phyloP scores from a whole-genome alignment of 2,329 filamentous ascomycete genomes.

The Aschersonia sp. region DNA sequence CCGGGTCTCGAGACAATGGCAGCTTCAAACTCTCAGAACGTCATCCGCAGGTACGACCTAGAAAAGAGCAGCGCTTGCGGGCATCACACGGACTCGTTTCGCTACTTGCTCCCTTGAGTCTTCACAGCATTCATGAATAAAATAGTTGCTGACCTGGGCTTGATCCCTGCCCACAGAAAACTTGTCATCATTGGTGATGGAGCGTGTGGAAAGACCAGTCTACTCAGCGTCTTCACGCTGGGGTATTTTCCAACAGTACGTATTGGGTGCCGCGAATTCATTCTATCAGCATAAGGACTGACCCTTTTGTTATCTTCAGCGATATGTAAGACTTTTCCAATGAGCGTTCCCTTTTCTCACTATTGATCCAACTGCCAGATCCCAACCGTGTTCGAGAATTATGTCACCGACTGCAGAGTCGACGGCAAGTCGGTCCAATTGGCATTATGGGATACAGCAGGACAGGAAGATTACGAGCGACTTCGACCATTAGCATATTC shows the following conservation, averaged over 20 bases:
- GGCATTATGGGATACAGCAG: slow-evolving; percentile 97
- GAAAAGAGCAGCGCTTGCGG: background rate
- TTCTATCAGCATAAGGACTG: slow-evolving; percentile 8
- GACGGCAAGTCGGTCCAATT: slow-evolving; percentile 98
- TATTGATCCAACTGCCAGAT: slow-evolving; percentile 34
- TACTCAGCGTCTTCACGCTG: slow-evolving; percentile 92
- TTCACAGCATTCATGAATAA: background rate
- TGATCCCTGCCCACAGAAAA: slow-evolving; percentile 44
- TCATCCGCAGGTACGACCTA: slow-evolving; percentile 48
- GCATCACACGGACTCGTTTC: too few relatives aligned
- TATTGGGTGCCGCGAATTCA: slow-evolving; percentile 11
- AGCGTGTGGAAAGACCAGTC: slow-evolving; percentile 94
- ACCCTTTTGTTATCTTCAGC: slow-evolving; percentile 23
- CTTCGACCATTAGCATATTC: slow-evolving; percentile 89
- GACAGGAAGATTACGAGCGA: slow-evolving; percentile 96
- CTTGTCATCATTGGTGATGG: slow-evolving; percentile 94
- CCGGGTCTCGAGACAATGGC: slow-evolving; percentile 20
- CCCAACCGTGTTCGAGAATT: slow-evolving; percentile 97
- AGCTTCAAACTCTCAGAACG: slow-evolving; percentile 33
- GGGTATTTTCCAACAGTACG: slow-evolving; percentile 95
- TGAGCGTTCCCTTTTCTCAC: slow-evolving; percentile 2
- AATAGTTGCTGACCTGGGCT: background rate
- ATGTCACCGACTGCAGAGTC: slow-evolving; percentile 95
- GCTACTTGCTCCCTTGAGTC: too few relatives aligned
- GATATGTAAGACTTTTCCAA: slow-evolving; percentile 34